A percentile compares a stretch with the other conserved stretches of the same genome.
phyloP scores from a whole-genome alignment of 2,329 filamentous ascomycete genomes.

The Epicoccum nigrum region DNA sequence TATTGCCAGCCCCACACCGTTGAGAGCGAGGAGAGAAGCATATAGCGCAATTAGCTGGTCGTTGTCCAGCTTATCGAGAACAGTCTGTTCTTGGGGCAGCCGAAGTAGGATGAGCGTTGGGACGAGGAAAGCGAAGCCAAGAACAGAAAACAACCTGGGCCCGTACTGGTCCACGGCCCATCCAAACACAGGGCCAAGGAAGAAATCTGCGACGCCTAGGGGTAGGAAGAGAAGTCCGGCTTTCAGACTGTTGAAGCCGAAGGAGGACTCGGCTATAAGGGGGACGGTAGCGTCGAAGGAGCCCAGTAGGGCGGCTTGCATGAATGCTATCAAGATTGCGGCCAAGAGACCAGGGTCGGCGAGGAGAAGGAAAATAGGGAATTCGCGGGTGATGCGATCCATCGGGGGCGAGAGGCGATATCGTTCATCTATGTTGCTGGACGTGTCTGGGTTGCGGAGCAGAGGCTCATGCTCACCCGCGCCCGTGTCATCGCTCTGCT shows the following conservation, averaged over 20 bases:
- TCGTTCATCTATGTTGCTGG: slow-evolving; percentile 43
- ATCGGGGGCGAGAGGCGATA: slow-evolving; percentile 51
- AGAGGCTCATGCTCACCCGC: slow-evolving; percentile 37
- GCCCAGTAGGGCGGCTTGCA: slow-evolving; percentile 48
- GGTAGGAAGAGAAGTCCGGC: slow-evolving; percentile 56
- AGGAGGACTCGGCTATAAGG: slow-evolving; percentile 51
- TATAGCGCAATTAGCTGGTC: slow-evolving; percentile 49
- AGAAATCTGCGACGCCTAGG: slow-evolving; percentile 51
- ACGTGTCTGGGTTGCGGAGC: slow-evolving; percentile 12
- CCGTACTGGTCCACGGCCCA: slow-evolving; percentile 56
- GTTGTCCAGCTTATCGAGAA: slow-evolving; percentile 22
- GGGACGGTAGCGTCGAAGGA: slow-evolving; percentile 58
- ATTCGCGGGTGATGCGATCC: slow-evolving; percentile 45
- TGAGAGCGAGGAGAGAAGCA: slow-evolving; percentile 53
- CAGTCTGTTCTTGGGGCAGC: slow-evolving; percentile 38
- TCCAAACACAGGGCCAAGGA: slow-evolving; percentile 55
- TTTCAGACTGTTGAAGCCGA: slow-evolving; percentile 52
- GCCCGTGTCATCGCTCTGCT: slow-evolving; percentile 18
- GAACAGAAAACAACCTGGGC: slow-evolving; percentile 50
- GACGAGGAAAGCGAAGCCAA: slow-evolving; percentile 52
- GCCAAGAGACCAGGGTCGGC: slow-evolving; percentile 40
- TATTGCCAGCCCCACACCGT: slow-evolving; percentile 59
- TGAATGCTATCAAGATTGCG: slow-evolving; percentile 41
- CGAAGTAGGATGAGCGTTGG: slow-evolving; percentile 53
- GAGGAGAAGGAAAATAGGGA: slow-evolving; percentile 58